Evolutionary conservation across 1,139 yeast genomes (phyloP), one percentile per base, ranked within the genome.

Genomic region (Suhomyces panamericanus): DNA sequence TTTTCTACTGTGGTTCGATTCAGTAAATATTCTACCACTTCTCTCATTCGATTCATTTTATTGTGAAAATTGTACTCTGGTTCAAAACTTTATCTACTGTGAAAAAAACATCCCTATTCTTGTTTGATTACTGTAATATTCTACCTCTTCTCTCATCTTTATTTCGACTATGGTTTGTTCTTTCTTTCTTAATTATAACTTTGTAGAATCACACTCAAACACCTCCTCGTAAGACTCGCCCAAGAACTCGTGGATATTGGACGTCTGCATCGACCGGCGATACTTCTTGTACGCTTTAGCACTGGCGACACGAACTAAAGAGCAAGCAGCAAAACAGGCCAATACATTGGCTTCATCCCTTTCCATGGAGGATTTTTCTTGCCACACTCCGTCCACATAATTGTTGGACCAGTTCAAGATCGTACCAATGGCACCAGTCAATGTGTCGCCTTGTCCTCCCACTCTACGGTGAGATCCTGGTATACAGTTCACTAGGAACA

Each of bases 401-500:
- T 86, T 81, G 39, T 74, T 64, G 7, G 76, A 65, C 59, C 87
- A 75, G 40, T 64, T 65, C 20, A 70, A 55, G 42, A 87, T 68
- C 0, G 93, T 82, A 6, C 87, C 87, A 20, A 85, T 66, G 15
- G 85, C 69, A 0, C 96, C 96, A 1, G 87, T 76, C 36, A 87
- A 62, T 0, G 95, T 83, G 56, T 87, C 96, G 11, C 96, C 96
- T 63, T 87, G 96, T 0, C 96, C 96, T n/a, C 95, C 91, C 9
- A 84, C 89, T 24, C 96, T 71, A 54, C 85, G 83, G 34, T 51
- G 49, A 64, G 93, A 84, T 0, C 98, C 98, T 15, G 63, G 55
- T 17, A 70, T 59, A 8, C 67, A 69, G 48, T 70, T 74, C 8
- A 67, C 58, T 4, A 84, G 50, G 34, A 62, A 58, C 10, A 56